phyloP scores from a whole-genome alignment of 2,329 filamentous ascomycete species.

The Basipetospora sp. region DNA sequence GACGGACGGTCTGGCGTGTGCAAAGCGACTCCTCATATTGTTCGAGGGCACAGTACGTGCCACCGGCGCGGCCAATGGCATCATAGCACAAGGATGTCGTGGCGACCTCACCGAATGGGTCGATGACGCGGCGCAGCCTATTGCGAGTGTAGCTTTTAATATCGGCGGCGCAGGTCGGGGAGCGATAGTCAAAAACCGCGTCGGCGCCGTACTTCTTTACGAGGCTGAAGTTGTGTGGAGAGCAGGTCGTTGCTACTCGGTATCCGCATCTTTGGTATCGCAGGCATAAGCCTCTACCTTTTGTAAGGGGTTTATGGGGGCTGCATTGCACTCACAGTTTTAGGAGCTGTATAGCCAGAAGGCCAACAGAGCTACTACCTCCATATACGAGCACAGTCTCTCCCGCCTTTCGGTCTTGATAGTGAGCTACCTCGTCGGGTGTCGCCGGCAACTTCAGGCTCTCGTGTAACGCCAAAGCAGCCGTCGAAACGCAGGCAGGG shows the following conservation, averaged over 20 bases:
- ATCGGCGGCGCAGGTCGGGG: conserved; percentile 11
- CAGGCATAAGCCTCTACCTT: not conserved
- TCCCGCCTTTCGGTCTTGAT: not conserved
- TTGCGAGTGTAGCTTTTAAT: conserved; percentile 14
- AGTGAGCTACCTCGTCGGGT: not conserved
- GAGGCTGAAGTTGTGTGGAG: conserved; percentile 24
- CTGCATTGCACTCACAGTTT: conserved; percentile 11
- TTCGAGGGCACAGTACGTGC: conserved; percentile 23
- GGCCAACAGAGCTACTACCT: conserved; percentile 38
- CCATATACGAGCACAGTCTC: conserved; percentile 27
- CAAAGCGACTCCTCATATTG: conserved; percentile 13
- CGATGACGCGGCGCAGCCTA: conserved; percentile 8
- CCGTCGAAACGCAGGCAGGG: conserved; percentile 18
- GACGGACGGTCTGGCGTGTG: conserved; percentile 10
- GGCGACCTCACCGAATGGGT: conserved; percentile 1
- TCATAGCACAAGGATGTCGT: conserved; percentile 2
- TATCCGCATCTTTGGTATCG: conserved; percentile 17
- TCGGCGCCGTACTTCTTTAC: conserved; percentile 29
- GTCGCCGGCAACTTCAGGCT: conserved; percentile 15
- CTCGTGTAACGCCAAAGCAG: conserved; percentile 7
- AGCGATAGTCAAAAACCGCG: conserved; percentile 30
- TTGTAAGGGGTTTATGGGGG: not conserved
- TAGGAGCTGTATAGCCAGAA: conserved; percentile 27
- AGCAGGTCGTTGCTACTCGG: conserved; percentile 21
- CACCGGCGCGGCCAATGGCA: conserved; percentile 18